Evolutionary conservation across 2,329 filamentous ascomycete species (phyloP).

Genomic region (Botryotinia narcissicola): DNA sequence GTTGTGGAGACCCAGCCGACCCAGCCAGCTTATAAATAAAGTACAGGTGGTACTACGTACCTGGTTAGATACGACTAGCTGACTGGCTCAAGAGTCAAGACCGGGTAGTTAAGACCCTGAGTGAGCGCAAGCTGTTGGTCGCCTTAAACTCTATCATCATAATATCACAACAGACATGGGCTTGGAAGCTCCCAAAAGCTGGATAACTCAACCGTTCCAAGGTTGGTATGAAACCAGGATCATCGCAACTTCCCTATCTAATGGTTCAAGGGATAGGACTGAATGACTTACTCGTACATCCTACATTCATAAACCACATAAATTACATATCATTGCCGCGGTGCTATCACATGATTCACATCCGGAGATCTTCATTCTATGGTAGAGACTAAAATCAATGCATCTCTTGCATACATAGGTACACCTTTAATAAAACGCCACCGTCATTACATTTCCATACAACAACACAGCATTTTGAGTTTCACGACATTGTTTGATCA

Average conservation of each 20-base stretch:
- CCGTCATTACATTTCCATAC: not conserved
- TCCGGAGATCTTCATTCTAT: not conserved
- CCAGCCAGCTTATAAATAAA: not conserved
- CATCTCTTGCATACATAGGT: not conserved
- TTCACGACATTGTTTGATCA: slow-evolving; percentile 1
- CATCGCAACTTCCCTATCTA: not conserved
- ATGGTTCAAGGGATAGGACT: not conserved
- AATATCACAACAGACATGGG: not conserved
- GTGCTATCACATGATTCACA: not conserved
- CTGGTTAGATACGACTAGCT: not conserved
- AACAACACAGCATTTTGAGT: not conserved
- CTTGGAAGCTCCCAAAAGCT: not conserved
- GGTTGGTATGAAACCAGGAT: not conserved
- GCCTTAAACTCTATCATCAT: not conserved
- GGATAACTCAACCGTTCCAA: not conserved
- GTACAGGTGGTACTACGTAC: not conserved
- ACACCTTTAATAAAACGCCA: not conserved
- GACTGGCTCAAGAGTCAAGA: not conserved
- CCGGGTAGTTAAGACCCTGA: not conserved
- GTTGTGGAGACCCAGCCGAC: not conserved
- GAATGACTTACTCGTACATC: not conserved
- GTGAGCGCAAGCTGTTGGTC: not conserved
- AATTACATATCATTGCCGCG: not conserved
- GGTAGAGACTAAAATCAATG: not conserved
- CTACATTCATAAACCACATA: too few species aligned